Evolutionary conservation across 2,329 filamentous ascomycete genomes (phyloP), one percentile per base, ranked within the genome.

Genomic region (Xylariaceae sp.): DNA sequence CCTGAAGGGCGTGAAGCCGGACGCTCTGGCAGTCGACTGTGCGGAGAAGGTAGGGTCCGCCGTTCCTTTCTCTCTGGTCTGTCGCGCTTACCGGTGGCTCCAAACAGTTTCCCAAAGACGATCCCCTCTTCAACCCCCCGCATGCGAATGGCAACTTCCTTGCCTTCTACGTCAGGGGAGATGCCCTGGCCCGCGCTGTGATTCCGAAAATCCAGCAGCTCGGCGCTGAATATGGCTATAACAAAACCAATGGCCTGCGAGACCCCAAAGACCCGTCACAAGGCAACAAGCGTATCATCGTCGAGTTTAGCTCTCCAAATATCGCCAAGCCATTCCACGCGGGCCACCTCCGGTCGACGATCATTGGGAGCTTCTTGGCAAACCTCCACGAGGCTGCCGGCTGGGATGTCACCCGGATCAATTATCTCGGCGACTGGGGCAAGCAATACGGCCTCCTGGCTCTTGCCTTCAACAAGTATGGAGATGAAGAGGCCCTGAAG

Each of bases 381-480:
- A 85, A 85, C 48, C 54, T 86, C 3, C 83, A 86, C 52, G 67
- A 79, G 47, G 66, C 59, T 13, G 74, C 76, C 32, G 83, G 81
- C 14, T 87, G 80, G 77, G 74, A 86, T 22, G 80, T 85, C 1
- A 58, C 76, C 28, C 68, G 75, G 16, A 71, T 87, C 64, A 87
- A 87, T 59, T 88, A 87, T 51, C 67, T 87, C 0, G 83, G 83
- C 22, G 83, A 88, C 53, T 88, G 83, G 83, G 83, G 83, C 16
- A 83, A 82, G 58, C 80, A 83, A 50, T 83, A 72, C 30, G 70
- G 70, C 38, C 68, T 87, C 7, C 60, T 87, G 26, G 79, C 78
- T 5, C 66, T 83, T 19, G 83, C 79, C 0, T 88, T 77, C 58
- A 36, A 42, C 26, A 37, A 38, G 42, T 85, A 77, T 45, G 83